Evolutionary conservation across 1,284 basidiomycete species (phyloP).

Genomic region (Cryptococcus sp.): DNA sequence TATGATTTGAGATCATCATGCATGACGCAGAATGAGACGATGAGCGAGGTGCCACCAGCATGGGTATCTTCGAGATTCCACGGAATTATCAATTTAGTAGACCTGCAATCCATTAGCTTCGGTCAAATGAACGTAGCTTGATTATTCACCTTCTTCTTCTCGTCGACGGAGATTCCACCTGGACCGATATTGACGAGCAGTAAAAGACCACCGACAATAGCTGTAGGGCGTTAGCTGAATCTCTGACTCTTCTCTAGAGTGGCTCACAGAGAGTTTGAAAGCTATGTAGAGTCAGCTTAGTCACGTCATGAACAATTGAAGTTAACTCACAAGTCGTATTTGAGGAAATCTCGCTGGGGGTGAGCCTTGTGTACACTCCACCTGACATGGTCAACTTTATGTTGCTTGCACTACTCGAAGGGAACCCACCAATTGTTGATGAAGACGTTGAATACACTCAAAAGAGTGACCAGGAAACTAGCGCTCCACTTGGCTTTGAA

Average conservation of each 20-base stretch:
- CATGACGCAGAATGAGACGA: not conserved
- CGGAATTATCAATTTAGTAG: constrained; percentile 6
- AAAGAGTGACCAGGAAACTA: constrained; percentile 86
- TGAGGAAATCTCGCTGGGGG: constrained; percentile 95
- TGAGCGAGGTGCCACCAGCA: too few species aligned
- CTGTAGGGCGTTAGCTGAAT: constrained; percentile 49
- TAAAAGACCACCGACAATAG: constrained; percentile 95
- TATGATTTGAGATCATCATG: not conserved
- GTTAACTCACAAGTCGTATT: constrained; percentile 54
- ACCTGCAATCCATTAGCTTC: constrained; percentile 4
- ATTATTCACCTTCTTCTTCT: constrained; percentile 85
- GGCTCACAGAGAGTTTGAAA: constrained; percentile 84
- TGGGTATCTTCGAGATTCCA: too few species aligned
- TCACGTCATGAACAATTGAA: not conserved
- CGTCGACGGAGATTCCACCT: constrained; percentile 93
- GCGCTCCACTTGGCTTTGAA: constrained; percentile 99
- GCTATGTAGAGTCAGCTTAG: constrained; percentile 41
- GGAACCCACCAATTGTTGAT: constrained; percentile 81
- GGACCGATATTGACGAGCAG: constrained; percentile 98
- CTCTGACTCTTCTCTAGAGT: not conserved
- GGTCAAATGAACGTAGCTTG: not conserved
- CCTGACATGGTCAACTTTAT: constrained; percentile 4
- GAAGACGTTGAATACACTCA: constrained; percentile 94
- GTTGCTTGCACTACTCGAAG: not conserved
- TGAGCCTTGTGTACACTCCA: constrained; percentile 92